Conservation (phyloP, 768 basidiomycete species). For the Strobilomyces dryophilus region DNA sequence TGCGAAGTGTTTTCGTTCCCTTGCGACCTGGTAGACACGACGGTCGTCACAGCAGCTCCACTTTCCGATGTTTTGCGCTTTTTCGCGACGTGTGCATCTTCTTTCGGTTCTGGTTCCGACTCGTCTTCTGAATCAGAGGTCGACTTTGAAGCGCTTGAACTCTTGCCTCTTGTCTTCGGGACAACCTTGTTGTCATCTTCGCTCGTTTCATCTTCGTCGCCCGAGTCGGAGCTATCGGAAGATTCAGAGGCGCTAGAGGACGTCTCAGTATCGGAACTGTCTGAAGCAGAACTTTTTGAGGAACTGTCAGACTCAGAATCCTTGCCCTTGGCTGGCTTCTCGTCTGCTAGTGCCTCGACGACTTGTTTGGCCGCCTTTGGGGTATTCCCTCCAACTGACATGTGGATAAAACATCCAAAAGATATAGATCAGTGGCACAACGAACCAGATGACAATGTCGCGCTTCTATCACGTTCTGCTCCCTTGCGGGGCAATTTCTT, state of each 20-base stretch:
- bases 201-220: constrained; percentile 9
- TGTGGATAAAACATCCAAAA: background rate
- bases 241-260: constrained; percentile 11
- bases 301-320: constrained; percentile 11
- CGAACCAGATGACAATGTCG: constrained; percentile 36
- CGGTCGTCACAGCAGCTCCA: constrained; percentile 47
- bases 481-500: constrained; percentile 6
- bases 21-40: constrained; percentile 27
- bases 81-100: constrained; percentile 42
- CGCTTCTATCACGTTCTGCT: constrained; percentile 35
- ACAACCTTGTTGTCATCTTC: background rate
- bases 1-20: background rate
- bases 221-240: constrained; percentile 14
- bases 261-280: constrained; percentile 16
- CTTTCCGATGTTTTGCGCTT: constrained; percentile 54
- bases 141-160: constrained; percentile 8
- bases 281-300: constrained; percentile 8
- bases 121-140: constrained; percentile 26
- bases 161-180: constrained; percentile 2
- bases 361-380: background rate
- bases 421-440: background rate
- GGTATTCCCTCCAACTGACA: constrained; percentile 13
- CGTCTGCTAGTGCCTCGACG: background rate
- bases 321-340: background rate
- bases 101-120: background rate